phyloP scores from a whole-genome alignment of 371 early-diverging fungal species.

The Actinomucor elegans region DNA sequence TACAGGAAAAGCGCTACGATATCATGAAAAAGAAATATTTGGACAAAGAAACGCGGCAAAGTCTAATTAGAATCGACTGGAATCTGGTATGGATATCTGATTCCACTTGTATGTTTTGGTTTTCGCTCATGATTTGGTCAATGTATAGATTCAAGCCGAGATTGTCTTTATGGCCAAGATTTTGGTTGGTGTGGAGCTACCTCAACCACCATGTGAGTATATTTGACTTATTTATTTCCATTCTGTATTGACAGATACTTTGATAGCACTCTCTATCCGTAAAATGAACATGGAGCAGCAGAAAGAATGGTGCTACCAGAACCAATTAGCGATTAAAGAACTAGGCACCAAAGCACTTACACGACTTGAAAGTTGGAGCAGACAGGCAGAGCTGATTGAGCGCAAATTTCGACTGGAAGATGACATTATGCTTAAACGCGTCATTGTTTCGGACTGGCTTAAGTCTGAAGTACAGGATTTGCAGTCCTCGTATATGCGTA shows the following conservation, averaged over 20 bases:
- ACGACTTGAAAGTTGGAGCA: constrained; percentile 15
- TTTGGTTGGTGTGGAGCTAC: constrained; percentile 8
- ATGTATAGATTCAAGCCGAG: constrained; percentile 26
- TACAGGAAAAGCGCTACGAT: constrained; percentile 9
- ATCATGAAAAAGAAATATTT: constrained; percentile 7
- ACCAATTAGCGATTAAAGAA: constrained; percentile 15
- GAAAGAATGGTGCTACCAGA: constrained; percentile 17
- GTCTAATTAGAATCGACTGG: constrained; percentile 19
- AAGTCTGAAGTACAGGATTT: constrained; percentile 30
- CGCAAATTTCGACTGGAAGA: constrained; percentile 12
- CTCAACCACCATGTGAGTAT: constrained; percentile 9
- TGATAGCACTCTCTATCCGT: not conserved
- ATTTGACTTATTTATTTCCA: no score
- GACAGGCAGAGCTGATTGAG: constrained; percentile 17
- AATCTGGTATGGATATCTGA: constrained; percentile 12
- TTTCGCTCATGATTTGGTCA: no score
- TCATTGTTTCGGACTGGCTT: constrained; percentile 27
- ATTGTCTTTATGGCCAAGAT: constrained; percentile 21
- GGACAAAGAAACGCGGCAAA: constrained; percentile 17
- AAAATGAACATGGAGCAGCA: constrained; percentile 12
- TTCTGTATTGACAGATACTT: no score
- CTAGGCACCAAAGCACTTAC: constrained; percentile 14
- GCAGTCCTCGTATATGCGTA: constrained; percentile 18
- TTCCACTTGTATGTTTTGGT: not conserved
- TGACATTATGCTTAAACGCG: constrained; percentile 9